A percentile compares a stretch with the other conserved stretches of the same genome.
These are phyloP conservation scores for Hyaloperonospora brassicae DNA, from an alignment of 352 stramenopile species.

Conservation along the genomic window DNA sequence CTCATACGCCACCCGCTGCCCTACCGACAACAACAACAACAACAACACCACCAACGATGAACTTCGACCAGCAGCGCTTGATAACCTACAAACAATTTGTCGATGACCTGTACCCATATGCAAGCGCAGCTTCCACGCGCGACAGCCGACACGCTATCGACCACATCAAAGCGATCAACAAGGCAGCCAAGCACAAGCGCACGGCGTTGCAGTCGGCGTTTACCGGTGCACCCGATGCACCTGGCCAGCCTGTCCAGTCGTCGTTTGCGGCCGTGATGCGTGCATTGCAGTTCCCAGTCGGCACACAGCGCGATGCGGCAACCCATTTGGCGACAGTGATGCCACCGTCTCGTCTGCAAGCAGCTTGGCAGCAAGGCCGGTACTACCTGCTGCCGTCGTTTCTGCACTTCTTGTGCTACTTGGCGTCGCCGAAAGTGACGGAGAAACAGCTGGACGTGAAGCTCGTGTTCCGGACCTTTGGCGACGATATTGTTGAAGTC, in stretches of 20 bases:
- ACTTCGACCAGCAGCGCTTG: neutral
- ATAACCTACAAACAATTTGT: slow-evolving; percentile 84
- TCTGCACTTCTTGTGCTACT: slow-evolving; percentile 38
- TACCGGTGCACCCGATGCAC: slow-evolving; percentile 34
- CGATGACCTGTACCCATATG: slow-evolving; percentile 60
- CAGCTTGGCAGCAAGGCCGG: slow-evolving; percentile 59
- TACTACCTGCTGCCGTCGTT: slow-evolving; percentile 84
- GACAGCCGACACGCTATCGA: slow-evolving; percentile 26
- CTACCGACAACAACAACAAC: no score
- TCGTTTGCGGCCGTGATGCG: slow-evolving; percentile 72
- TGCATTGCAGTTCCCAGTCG: slow-evolving; percentile 58
- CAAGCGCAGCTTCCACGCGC: slow-evolving; percentile 30
- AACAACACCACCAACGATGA: no score
- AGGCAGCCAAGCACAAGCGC: slow-evolving; percentile 69
- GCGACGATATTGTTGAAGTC: slow-evolving; percentile 69
- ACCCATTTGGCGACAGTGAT: slow-evolving; percentile 36
- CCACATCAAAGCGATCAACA: slow-evolving; percentile 66
- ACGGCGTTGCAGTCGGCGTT: slow-evolving; percentile 73
- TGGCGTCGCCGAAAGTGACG: neutral
- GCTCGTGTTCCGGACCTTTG: slow-evolving; percentile 77
- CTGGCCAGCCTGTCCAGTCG: slow-evolving; percentile 31
- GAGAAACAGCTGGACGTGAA: slow-evolving; percentile 29
- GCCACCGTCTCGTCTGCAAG: slow-evolving; percentile 45
- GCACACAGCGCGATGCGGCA: slow-evolving; percentile 38
- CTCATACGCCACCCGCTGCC: slow-evolving; percentile 29